These are phyloP conservation scores for Cladosporium sp. DNA, from an alignment of 2,329 filamentous ascomycete genomes.

Conservation along the genomic window DNA sequence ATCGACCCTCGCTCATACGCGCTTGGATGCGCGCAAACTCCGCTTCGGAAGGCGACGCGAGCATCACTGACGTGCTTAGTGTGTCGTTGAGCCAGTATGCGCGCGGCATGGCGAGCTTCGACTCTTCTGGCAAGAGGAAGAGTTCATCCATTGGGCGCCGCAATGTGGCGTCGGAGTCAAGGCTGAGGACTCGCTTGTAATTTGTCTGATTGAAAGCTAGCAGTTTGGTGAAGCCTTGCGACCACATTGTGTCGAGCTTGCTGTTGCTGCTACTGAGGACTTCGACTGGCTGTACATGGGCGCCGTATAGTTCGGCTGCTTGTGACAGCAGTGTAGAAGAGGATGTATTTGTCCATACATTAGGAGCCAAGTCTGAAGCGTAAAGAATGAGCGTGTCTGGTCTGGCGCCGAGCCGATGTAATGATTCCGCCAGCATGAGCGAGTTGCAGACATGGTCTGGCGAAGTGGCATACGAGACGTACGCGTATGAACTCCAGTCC, in stretches of 20 bases:
- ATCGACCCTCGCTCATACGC: conserved; percentile 1
- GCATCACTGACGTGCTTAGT: conserved; percentile 15
- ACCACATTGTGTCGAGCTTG: conserved; percentile 46
- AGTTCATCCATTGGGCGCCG: conserved; percentile 65
- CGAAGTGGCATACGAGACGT: conserved; percentile 43
- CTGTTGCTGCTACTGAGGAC: background rate
- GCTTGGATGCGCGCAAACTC: conserved; percentile 14
- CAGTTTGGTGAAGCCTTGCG: conserved; percentile 63
- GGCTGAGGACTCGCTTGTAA: conserved; percentile 55
- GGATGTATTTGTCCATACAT: conserved; percentile 25
- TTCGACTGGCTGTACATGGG: background rate
- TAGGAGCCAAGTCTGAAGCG: conserved; percentile 22
- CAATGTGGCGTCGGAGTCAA: conserved; percentile 63
- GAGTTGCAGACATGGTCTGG: conserved; percentile 42
- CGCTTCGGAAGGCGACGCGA: conserved; percentile 18
- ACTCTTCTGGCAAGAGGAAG: conserved; percentile 58
- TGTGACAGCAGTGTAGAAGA: conserved; percentile 18
- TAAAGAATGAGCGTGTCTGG: conserved; percentile 46
- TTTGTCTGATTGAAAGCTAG: conserved; percentile 64
- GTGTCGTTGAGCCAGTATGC: conserved; percentile 64
- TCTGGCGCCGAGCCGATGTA: conserved; percentile 39
- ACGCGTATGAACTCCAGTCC: conserved; percentile 39
- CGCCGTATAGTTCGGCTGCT: background rate
- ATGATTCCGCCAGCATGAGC: conserved; percentile 42
- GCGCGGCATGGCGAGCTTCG: conserved; percentile 59